Percentiles rank a stretch among this genome's conserved stretches.
phyloP scores from a whole-genome alignment of 2,329 filamentous ascomycete species.

The Sporothrix dimorphospora region DNA sequence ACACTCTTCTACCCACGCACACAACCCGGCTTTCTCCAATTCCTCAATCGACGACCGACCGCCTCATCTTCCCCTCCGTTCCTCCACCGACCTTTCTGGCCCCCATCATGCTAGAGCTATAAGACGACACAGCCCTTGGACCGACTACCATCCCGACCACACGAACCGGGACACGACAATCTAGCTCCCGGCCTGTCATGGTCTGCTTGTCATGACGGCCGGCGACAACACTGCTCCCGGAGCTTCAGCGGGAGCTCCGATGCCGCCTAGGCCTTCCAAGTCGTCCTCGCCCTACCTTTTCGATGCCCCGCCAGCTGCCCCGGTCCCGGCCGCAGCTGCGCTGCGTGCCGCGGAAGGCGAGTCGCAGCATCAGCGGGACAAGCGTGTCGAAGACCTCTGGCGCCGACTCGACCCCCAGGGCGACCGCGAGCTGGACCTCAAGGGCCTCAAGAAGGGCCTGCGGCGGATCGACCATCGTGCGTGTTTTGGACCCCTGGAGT shows the following conservation, averaged over 20 bases:
- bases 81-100: not conserved
- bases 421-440: constrained; percentile 80
- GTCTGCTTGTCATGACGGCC: constrained; percentile 29
- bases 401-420: constrained; percentile 74
- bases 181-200: constrained; percentile 25
- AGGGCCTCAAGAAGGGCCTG: constrained; percentile 81
- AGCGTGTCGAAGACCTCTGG: constrained; percentile 84
- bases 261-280: not conserved
- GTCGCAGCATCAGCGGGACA: constrained; percentile 76
- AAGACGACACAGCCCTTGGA: not conserved
- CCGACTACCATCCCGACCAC: not conserved
- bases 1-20: not conserved
- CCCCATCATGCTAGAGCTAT: constrained; percentile 20
- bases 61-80: not conserved
- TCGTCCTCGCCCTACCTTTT: not conserved
- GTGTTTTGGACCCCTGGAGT: constrained; percentile 34
- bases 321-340: not conserved
- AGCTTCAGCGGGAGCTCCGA: not conserved
- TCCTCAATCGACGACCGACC: not conserved
- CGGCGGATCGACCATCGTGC: constrained; percentile 89
- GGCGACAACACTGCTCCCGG: constrained; percentile 30
- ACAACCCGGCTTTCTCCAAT: not conserved
- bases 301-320: not conserved
- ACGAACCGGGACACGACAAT: not conserved
- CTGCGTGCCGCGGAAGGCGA: constrained; percentile 42